phyloP scores from a whole-genome alignment of 805 yeast species.

The Cyberlindnera maritima region DNA sequence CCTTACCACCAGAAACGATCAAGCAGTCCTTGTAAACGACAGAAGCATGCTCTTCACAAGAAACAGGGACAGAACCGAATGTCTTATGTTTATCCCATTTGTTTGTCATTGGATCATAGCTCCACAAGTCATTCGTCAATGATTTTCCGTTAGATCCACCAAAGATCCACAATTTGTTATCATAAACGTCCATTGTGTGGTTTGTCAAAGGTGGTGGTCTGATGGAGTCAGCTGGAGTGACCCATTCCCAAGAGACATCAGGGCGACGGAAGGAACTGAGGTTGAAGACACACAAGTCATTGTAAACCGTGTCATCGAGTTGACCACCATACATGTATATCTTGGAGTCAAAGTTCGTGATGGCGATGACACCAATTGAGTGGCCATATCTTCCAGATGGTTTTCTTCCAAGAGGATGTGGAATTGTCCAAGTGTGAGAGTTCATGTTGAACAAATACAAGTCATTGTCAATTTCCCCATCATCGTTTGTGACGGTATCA shows the following conservation, averaged over 20 bases:
- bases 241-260: constrained; percentile 78
- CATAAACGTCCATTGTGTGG: constrained; percentile 82
- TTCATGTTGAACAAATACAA: constrained; percentile 82
- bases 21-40: constrained; percentile 73
- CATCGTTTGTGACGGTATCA: constrained; percentile 80
- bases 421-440: constrained; percentile 74
- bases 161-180: constrained; percentile 76
- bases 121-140: constrained; percentile 74
- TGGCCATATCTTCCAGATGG: constrained; percentile 97
- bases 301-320: constrained; percentile 75
- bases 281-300: constrained; percentile 85
- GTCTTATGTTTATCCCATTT: constrained; percentile 73
- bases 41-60: constrained; percentile 90
- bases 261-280: constrained; percentile 82
- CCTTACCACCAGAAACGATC: constrained; percentile 89
- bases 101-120: constrained; percentile 66
- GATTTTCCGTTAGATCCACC: constrained; percentile 86
- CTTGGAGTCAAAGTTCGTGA: constrained; percentile 52
- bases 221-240: constrained; percentile 48
- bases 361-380: constrained; percentile 72
- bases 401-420: constrained; percentile 68
- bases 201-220: constrained; percentile 85
- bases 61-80: constrained; percentile 69
- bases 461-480: constrained; percentile 82
- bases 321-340: constrained; percentile 95